Conservation (phyloP, 1,139 yeast species). For the Saccharomyces pastorianus region DNA sequence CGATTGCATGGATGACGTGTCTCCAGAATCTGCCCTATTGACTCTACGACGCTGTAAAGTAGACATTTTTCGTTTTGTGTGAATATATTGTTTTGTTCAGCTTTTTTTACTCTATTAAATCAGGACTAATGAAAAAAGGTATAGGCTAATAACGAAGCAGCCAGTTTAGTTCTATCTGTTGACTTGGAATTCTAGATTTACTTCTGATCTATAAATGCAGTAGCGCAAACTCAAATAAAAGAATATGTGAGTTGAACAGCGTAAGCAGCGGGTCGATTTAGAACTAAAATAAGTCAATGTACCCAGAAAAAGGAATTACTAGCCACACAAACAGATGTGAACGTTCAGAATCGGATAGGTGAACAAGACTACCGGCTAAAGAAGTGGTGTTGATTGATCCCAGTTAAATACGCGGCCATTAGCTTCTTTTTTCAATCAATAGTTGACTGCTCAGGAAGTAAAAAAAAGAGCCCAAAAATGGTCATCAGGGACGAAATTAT, state of each 20-base stretch:
- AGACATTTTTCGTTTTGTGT: constrained; percentile 25
- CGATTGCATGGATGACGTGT: constrained; percentile 2
- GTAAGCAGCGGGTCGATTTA: neutral
- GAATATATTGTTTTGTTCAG: neutral
- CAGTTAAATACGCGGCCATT: neutral
- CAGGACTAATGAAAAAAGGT: neutral
- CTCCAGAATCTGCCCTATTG: constrained; percentile 23
- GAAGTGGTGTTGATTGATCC: neutral
- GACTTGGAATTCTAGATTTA: neutral
- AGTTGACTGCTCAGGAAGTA: neutral
- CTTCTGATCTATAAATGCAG: neutral
- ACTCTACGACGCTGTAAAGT: constrained; percentile 45
- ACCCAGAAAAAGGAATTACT: neutral
- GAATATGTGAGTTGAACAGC: neutral
- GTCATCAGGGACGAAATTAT: neutral
- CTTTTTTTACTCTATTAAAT: neutral
- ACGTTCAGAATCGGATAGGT: neutral
- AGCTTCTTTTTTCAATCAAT: neutral
- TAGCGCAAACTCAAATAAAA: neutral
- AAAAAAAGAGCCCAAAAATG: neutral
- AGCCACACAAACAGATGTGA: neutral
- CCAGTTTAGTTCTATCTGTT: neutral
- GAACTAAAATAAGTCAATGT: neutral
- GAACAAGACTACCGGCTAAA: neutral
- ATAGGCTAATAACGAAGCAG: neutral